A percentile compares a stretch with the other conserved stretches of the same genome.
These are phyloP conservation scores for Aquilaria sinensis DNA, from an alignment of 345 rosid species.

Conservation along the genomic window DNA sequence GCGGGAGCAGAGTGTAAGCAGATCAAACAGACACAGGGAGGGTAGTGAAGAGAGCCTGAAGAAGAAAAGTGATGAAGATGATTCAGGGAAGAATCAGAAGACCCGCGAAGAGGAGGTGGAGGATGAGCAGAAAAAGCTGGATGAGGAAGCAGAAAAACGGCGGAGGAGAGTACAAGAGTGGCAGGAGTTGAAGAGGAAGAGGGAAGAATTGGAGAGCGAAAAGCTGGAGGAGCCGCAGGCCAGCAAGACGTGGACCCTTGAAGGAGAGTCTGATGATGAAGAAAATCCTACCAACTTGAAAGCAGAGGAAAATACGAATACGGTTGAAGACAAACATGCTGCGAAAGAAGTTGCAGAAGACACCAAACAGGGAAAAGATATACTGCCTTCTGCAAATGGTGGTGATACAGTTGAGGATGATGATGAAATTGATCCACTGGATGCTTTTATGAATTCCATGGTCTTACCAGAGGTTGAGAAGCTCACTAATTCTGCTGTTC, in stretches of 20 bases:
- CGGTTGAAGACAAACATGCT: slow-evolving; percentile 39
- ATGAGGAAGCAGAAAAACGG: slow-evolving; percentile 83
- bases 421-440: slow-evolving; percentile 91
- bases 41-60: slow-evolving; percentile 52
- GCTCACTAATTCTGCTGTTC: slow-evolving; percentile 37
- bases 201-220: slow-evolving; percentile 70
- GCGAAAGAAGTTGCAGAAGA: slow-evolving; percentile 39
- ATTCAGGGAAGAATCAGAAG: slow-evolving; percentile 40
- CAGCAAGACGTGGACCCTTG: slow-evolving; percentile 84
- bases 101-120: slow-evolving; percentile 77
- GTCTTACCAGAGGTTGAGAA: slow-evolving; percentile 91
- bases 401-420: slow-evolving; percentile 37
- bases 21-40: slow-evolving; percentile 49
- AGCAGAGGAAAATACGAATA: slow-evolving; percentile 47
- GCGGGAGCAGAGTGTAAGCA: slow-evolving; percentile 49
- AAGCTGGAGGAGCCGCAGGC: slow-evolving; percentile 34
- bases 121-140: slow-evolving; percentile 74
- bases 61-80: slow-evolving; percentile 42
- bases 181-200: slow-evolving; percentile 89
- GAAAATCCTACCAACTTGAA: slow-evolving; percentile 43
- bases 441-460: slow-evolving; percentile 93
- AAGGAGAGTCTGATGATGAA: slow-evolving; percentile 94
- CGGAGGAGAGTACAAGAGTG: slow-evolving; percentile 97
- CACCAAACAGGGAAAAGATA: slow-evolving; percentile 26
- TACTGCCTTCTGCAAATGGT: slow-evolving; percentile 28